phyloP scores from a whole-genome alignment of 2,329 filamentous ascomycete genomes.

The Knoxdaviesia capensis region DNA sequence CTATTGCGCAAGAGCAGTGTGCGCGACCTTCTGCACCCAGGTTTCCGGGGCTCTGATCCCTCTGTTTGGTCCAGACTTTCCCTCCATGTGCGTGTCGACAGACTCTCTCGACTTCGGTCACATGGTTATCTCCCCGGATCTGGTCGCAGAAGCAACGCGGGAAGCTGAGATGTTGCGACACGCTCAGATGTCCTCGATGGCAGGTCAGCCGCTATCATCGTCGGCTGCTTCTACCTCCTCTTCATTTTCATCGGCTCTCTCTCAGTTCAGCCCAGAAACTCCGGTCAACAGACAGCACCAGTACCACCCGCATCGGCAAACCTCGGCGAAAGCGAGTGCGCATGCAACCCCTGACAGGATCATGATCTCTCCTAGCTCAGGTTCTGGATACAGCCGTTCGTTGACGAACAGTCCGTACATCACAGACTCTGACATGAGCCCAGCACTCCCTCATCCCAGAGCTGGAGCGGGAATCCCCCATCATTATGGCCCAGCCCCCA shows the following conservation, averaged over 20 bases:
- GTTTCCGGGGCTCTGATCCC: conserved; percentile 78
- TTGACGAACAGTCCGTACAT: conserved; percentile 15
- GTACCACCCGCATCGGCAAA: too few species aligned
- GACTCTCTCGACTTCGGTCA: conserved; percentile 41
- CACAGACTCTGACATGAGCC: conserved; percentile 18
- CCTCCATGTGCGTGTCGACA: conserved; percentile 45
- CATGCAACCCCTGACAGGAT: too few species aligned
- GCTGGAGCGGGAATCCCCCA: too few species aligned
- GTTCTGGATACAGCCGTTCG: too few species aligned
- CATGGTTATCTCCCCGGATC: conserved; percentile 42
- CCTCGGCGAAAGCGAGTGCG: too few species aligned
- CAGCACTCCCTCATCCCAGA: too few species aligned
- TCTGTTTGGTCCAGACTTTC: conserved; percentile 72
- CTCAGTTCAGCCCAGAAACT: too few species aligned
- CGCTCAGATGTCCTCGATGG: background rate
- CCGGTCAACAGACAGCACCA: too few species aligned
- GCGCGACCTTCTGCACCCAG: conserved; percentile 69
- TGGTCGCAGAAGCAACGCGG: conserved; percentile 30
- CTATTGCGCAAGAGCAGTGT: conserved; percentile 65
- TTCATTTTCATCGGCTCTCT: too few species aligned
- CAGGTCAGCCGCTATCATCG: too few species aligned
- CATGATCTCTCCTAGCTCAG: too few species aligned
- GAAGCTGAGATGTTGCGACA: conserved; percentile 25
- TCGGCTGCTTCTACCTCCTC: background rate
- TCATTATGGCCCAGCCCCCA: too few species aligned